These are phyloP conservation scores for Phlegmacium glaucopus DNA, from an alignment of 768 basidiomycete genomes.

Conservation along the genomic window DNA sequence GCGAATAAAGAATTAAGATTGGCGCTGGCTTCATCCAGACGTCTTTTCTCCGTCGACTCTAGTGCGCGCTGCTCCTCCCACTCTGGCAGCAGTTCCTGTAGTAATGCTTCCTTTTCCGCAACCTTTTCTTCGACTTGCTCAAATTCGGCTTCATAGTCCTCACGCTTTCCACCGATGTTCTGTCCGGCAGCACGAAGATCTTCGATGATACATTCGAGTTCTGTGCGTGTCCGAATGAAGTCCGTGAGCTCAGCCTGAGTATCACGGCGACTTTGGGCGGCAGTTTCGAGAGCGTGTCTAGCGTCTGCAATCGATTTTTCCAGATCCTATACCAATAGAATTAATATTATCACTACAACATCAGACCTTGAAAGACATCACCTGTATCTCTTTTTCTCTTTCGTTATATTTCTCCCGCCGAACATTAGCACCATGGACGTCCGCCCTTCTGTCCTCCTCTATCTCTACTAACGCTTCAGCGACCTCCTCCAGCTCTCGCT, in stretches of 20 bases:
- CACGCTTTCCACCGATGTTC: constrained; percentile 60
- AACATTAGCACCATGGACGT: constrained; percentile 81
- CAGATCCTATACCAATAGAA: constrained; percentile 48
- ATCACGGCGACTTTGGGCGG: constrained; percentile 67
- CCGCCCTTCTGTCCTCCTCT: constrained; percentile 74
- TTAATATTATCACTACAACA: neutral
- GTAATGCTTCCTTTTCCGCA: constrained; percentile 52
- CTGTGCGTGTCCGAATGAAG: constrained; percentile 78
- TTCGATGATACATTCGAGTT: constrained; percentile 77
- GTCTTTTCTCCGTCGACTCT: constrained; percentile 55
- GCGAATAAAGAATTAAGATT: constrained; percentile 73
- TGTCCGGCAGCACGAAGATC: constrained; percentile 71
- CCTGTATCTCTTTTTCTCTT: constrained; percentile 84
- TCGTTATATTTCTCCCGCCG: constrained; percentile 78
- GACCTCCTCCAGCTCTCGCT: constrained; percentile 88
- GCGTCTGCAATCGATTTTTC: constrained; percentile 70
- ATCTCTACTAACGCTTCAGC: constrained; percentile 82
- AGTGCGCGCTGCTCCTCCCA: constrained; percentile 58
- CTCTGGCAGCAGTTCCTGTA: constrained; percentile 64
- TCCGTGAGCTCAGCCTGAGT: constrained; percentile 84
- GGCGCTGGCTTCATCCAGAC: constrained; percentile 72
- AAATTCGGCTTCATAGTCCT: constrained; percentile 65
- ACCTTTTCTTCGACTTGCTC: constrained; percentile 57
- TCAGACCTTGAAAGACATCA: constrained; percentile 26
- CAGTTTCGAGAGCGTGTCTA: constrained; percentile 69